Evolutionary conservation across 495 filamentous ascomycete species (phyloP).

Genomic region (Aspergillus sparsus): DNA sequence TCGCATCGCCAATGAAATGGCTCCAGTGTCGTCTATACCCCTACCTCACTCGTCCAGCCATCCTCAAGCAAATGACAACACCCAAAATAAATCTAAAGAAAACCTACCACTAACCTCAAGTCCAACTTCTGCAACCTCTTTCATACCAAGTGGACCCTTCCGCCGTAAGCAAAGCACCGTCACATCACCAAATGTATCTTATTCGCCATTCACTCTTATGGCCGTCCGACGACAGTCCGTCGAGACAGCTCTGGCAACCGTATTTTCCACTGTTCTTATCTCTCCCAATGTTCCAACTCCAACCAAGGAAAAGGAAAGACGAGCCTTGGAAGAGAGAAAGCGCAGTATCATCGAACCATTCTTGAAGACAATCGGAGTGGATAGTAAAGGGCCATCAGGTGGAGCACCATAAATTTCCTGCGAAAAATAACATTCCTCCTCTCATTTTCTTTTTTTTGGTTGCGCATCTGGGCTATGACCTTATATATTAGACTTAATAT

Average conservation of each 20-base stretch:
- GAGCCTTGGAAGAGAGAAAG: constrained; percentile 43
- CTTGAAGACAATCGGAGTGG: constrained; percentile 45
- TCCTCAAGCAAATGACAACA: constrained; percentile 9
- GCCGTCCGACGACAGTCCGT: constrained; percentile 37
- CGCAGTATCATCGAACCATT: constrained; percentile 47
- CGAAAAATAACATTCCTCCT: neutral
- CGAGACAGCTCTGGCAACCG: constrained; percentile 33
- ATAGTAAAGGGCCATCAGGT: constrained; percentile 42
- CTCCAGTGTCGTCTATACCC: constrained; percentile 34
- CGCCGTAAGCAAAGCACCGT: constrained; percentile 32
- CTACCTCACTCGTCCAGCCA: constrained; percentile 10
- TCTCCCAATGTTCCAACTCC: constrained; percentile 34
- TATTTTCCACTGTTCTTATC: constrained; percentile 43
- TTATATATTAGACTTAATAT: neutral
- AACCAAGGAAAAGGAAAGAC: constrained; percentile 45
- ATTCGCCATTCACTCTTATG: constrained; percentile 15
- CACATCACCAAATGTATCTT: constrained; percentile 20
- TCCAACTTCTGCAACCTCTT: constrained; percentile 33
- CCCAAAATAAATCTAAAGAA: constrained; percentile 10
- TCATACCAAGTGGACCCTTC: constrained; percentile 38
- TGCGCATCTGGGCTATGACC: neutral
- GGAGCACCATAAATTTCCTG: constrained; percentile 23
- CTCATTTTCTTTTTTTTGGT: neutral
- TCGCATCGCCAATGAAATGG: constrained; percentile 50
- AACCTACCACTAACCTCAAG: constrained; percentile 8